phyloP scores from a whole-genome alignment of 352 stramenopile genomes.

The Saprolegnia diclina region DNA sequence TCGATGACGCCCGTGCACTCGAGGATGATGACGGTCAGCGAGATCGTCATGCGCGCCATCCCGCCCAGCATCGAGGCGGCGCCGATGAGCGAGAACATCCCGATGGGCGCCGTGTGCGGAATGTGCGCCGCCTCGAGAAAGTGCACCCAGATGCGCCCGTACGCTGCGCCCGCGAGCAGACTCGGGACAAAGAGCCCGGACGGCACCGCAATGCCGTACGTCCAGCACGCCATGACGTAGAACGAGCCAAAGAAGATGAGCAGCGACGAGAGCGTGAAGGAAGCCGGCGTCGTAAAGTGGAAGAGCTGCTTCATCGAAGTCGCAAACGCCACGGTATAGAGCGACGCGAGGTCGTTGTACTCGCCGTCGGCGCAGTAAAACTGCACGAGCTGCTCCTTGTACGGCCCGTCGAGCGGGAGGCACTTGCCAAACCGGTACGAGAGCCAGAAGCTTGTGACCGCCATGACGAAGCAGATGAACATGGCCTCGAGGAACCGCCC shows the following conservation, averaged over 20 bases:
- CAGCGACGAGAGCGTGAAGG: slow-evolving; percentile 91
- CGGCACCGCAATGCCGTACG: slow-evolving; percentile 96
- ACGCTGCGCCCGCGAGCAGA: slow-evolving; percentile 92
- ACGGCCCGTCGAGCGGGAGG: slow-evolving; percentile 42
- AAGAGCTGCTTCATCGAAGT: slow-evolving; percentile 95
- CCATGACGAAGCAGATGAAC: slow-evolving; percentile 60
- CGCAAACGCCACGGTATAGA: slow-evolving; percentile 94
- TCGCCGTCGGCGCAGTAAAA: slow-evolving; percentile 94
- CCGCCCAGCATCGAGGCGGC: slow-evolving; percentile 91
- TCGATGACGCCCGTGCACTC: slow-evolving; percentile 98
- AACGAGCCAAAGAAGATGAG: slow-evolving; percentile 96
- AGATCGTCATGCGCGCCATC: slow-evolving; percentile 98
- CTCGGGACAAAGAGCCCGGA: slow-evolving; percentile 96
- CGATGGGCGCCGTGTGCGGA: slow-evolving; percentile 64
- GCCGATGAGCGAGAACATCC: slow-evolving; percentile 97
- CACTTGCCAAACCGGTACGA: slow-evolving; percentile 73
- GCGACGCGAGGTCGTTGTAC: slow-evolving; percentile 96
- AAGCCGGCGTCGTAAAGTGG: slow-evolving; percentile 88
- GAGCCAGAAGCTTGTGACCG: slow-evolving; percentile 64
- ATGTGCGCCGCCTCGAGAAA: slow-evolving; percentile 53
- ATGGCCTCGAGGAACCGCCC: slow-evolving; percentile 60
- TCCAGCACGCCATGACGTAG: slow-evolving; percentile 89
- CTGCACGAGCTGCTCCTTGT: slow-evolving; percentile 78
- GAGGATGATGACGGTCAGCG: slow-evolving; percentile 97
- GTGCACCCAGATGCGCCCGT: slow-evolving; percentile 81